phyloP scores from a whole-genome alignment of 2,329 filamentous ascomycete species.

The Phaeoacremonium minimum region DNA sequence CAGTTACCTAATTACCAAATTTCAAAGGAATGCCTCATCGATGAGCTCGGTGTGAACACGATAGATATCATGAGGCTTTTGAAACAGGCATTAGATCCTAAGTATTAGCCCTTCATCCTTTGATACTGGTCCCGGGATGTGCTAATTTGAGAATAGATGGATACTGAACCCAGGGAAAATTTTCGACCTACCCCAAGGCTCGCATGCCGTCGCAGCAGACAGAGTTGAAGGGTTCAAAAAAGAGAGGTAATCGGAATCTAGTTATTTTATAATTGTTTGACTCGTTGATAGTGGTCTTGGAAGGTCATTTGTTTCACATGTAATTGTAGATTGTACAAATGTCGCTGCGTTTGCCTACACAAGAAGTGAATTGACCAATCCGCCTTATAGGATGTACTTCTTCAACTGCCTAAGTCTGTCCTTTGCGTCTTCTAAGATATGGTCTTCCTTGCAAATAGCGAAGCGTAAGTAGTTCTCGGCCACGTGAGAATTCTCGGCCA shows the following conservation, averaged over 20 bases:
- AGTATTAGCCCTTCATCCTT: constrained; percentile 20
- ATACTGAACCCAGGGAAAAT: constrained; percentile 43
- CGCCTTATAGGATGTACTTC: not conserved
- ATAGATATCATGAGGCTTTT: constrained; percentile 63
- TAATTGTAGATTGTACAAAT: too few species aligned
- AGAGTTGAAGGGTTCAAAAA: too few species aligned
- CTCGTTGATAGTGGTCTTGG: too few species aligned
- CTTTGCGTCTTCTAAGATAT: not conserved
- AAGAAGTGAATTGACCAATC: too few species aligned
- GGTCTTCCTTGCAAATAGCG: not conserved
- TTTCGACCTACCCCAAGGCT: constrained; percentile 13
- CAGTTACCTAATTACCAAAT: constrained; percentile 9
- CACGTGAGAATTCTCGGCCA: constrained; percentile 1
- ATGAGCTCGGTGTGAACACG: constrained; percentile 57
- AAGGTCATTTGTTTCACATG: too few species aligned
- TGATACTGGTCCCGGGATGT: not conserved
- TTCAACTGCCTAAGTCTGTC: not conserved
- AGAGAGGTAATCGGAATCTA: too few species aligned
- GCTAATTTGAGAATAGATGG: constrained; percentile 12
- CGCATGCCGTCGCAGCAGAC: not conserved
- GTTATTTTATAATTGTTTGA: too few species aligned
- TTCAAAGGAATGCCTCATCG: constrained; percentile 20
- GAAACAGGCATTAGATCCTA: constrained; percentile 57
- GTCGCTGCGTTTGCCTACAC: too few species aligned
- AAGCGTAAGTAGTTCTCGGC: not conserved